Evolutionary conservation across 208 protist species (phyloP).

Genomic region (Vickermania ingenoplastis): DNA sequence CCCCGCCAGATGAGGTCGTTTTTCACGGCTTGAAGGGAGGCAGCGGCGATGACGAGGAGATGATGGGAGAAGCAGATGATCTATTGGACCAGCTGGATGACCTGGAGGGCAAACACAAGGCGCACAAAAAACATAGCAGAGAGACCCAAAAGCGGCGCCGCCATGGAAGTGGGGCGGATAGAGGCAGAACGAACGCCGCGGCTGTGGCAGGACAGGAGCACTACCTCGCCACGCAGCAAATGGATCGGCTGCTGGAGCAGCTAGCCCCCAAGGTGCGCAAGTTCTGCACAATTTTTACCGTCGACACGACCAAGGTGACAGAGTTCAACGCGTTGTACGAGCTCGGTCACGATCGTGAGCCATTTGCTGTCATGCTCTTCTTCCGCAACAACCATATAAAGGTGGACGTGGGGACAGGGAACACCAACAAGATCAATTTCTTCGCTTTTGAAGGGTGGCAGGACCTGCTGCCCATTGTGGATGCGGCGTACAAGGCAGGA

Average conservation of each 20-base stretch:
- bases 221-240: conserved; percentile 52
- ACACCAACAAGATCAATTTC: conserved; percentile 99
- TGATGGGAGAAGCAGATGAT: conserved; percentile 1
- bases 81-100: conserved; percentile 1
- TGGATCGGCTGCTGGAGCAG: conserved; percentile 54
- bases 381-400: conserved; percentile 99
- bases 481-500: conserved; percentile 94
- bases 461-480: conserved; percentile 97
- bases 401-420: conserved; percentile 98
- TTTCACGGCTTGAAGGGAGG: conserved; percentile 58
- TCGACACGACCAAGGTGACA: conserved; percentile 84
- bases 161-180: background rate
- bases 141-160: background rate
- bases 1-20: conserved; percentile 60
- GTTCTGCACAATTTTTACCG: conserved; percentile 69
- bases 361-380: conserved; percentile 99
- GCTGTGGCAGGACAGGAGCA: conserved; percentile 26
- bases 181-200: conserved; percentile 1
- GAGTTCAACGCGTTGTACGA: conserved; percentile 99
- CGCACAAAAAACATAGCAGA: background rate
- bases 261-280: conserved; percentile 75
- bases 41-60: conserved; percentile 7
- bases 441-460: conserved; percentile 91
- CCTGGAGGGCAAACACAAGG: conserved; percentile 1
- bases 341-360: conserved; percentile 92